Conservation (phyloP, 2,329 filamentous ascomycete genomes). For the Parascedosporium putredinis region DNA sequence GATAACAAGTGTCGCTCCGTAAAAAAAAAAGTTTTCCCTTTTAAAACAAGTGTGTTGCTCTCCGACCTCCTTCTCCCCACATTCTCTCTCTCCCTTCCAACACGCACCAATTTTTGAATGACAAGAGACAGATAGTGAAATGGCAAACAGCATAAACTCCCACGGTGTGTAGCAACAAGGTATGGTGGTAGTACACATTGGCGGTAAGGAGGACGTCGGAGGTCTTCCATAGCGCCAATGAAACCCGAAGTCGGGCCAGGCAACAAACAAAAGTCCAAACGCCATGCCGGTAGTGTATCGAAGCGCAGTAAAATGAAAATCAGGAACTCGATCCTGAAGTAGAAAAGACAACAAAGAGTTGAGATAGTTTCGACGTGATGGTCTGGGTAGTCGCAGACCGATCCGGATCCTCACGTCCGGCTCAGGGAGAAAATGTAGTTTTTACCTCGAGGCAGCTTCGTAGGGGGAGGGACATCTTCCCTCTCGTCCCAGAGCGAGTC, state of each 20-base stretch:
- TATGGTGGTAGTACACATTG: slow-evolving; percentile 13
- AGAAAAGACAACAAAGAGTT: slow-evolving; percentile 1
- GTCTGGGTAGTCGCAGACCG: no score
- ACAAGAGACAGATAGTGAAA: not conserved
- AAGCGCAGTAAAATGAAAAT: not conserved
- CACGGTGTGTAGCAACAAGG: slow-evolving; percentile 7
- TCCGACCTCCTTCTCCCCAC: no score
- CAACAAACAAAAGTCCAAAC: not conserved
- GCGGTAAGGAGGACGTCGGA: slow-evolving; percentile 10
- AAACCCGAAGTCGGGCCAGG: not conserved
- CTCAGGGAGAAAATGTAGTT: not conserved
- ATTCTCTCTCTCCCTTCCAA: not conserved
- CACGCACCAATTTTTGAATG: not conserved
- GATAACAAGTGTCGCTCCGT: not conserved
- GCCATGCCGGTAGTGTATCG: not conserved
- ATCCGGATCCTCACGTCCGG: no score
- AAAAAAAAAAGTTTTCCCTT: not conserved
- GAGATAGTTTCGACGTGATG: no score
- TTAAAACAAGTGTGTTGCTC: not conserved
- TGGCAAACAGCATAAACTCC: not conserved
- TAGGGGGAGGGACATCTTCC: slow-evolving; percentile 53
- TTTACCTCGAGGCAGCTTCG: slow-evolving; percentile 30
- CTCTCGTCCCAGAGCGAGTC: slow-evolving; percentile 42
- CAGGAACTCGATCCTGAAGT: no score
- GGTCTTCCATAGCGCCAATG: not conserved